Base-by-base conservation (phyloP, 192 early-diverging fungal genomes). In the Paraglomus occultum region DNA sequence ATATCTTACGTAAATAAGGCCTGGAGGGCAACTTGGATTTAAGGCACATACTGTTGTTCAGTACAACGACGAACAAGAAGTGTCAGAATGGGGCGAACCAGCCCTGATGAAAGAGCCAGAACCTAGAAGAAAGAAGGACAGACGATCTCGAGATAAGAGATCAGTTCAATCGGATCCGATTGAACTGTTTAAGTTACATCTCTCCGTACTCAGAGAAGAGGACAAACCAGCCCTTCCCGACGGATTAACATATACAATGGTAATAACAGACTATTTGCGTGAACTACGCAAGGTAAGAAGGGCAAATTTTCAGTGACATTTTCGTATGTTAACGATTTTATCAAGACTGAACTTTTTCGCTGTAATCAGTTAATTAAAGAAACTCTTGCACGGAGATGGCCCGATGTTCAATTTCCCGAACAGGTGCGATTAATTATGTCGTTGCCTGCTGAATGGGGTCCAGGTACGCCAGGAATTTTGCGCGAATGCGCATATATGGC, bases 181-280 rank as follows among this genome's bases (percentile, higher is more conserved):
- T 7, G 53, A 69, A 69, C 23, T 57, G 6, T 69, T 69, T 45
- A 69, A 69, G 50, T 69, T 69, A 12, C 53, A 69, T 57, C 14
- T 69, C 4, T 69, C 52, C 5, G 17, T 42, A 46, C 55, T 69
- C n/a, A 46, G 9, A 22, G 18, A 45, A 0, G 1, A 46, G 18
- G 43, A 57, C 31, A 69, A 69, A 57, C 67, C 53, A 57, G 53
- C 52, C 43, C 17, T 69, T 9, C 67, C 67, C 15, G 0, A 12
- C 6, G 18, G 50, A 69, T 18, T 69, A 1, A 5, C 18, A 31
- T 51, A 53, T 47, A 43, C 2, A 4, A 55, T 57, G 57, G 67
- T 45, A 4, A 69, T 69, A 10, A 12, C 14, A 43, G 67, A 69
- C 57, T 69, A 69, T 57, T 22, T 69, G 5, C 22, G 17, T 14